Evolutionary conservation across 345 rosid genomes (phyloP).

Genomic region (Salix viminalis): DNA sequence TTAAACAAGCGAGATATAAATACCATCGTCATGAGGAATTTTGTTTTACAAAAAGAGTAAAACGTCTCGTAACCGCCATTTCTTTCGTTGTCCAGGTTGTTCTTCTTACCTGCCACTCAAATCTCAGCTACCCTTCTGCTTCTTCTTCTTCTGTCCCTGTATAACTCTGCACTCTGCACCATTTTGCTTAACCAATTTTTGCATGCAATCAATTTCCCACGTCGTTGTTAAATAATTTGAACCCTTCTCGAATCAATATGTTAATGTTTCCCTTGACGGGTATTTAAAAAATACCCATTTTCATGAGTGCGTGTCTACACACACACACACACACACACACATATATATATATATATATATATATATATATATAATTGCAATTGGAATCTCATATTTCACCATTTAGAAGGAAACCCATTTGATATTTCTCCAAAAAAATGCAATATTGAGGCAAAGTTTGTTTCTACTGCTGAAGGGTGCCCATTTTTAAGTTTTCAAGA

Average conservation of each 20-base stretch:
- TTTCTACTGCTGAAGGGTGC: neutral
- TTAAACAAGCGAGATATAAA: too few relatives aligned
- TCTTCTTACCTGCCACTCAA: neutral
- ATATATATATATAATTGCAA: neutral
- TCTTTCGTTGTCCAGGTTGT: constrained; percentile 1
- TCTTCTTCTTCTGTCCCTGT: neutral
- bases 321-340: too few relatives aligned
- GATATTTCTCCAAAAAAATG: neutral
- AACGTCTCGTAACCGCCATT: constrained; percentile 3
- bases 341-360: too few relatives aligned
- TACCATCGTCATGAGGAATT: too few relatives aligned
- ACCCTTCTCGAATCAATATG: neutral
- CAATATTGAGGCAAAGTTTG: neutral
- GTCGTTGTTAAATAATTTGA: neutral
- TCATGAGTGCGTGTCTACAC: neutral
- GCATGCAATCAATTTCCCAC: neutral
- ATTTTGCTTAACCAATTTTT: neutral
- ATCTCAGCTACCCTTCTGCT: neutral
- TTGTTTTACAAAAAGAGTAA: neutral
- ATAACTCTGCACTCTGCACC: neutral
- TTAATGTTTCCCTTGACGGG: neutral
- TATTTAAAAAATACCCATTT: neutral
- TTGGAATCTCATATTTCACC: neutral
- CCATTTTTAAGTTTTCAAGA: neutral
- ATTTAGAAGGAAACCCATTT: neutral